phyloP scores from a whole-genome alignment of 352 stramenopile species.

The Phytophthora lateralis region DNA sequence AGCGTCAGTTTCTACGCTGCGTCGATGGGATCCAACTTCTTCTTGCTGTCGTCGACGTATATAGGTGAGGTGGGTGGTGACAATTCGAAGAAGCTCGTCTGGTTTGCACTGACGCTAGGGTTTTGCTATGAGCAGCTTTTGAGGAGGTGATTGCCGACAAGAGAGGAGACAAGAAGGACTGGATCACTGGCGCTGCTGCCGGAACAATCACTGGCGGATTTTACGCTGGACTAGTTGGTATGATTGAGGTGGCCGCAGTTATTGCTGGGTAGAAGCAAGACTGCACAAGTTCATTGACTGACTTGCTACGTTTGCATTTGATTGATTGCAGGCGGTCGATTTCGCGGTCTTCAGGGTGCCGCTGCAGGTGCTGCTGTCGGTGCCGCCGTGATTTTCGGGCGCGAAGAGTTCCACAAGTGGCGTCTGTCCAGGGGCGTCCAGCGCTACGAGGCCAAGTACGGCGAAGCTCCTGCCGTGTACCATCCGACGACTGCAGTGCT shows the following conservation, averaged over 20 bases:
- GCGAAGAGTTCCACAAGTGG: slow-evolving; percentile 80
- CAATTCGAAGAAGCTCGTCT: background rate
- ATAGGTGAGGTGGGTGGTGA: slow-evolving; percentile 49
- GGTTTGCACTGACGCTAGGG: background rate
- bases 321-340: slow-evolving; percentile 52
- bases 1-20: slow-evolving; percentile 83
- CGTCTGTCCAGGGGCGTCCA: slow-evolving; percentile 73
- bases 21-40: slow-evolving; percentile 88
- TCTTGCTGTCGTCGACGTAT: slow-evolving; percentile 84
- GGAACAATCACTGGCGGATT: slow-evolving; percentile 76
- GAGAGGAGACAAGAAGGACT: slow-evolving; percentile 56
- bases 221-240: slow-evolving; percentile 71
- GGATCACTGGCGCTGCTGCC: slow-evolving; percentile 56
- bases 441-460: slow-evolving; percentile 85
- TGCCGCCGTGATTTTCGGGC: slow-evolving; percentile 62
- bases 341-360: slow-evolving; percentile 72
- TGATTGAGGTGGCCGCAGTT: background rate
- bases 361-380: slow-evolving; percentile 64
- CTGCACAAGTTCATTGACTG: background rate
- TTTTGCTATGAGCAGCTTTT: slow-evolving; percentile 47
- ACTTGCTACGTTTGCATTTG: background rate
- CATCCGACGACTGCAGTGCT: slow-evolving; percentile 66
- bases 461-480: slow-evolving; percentile 60
- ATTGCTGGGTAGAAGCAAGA: background rate
- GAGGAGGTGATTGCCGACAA: slow-evolving; percentile 83